Base-by-base conservation (phyloP, 495 filamentous ascomycete species). In the Baudoinia panamericana region DNA sequence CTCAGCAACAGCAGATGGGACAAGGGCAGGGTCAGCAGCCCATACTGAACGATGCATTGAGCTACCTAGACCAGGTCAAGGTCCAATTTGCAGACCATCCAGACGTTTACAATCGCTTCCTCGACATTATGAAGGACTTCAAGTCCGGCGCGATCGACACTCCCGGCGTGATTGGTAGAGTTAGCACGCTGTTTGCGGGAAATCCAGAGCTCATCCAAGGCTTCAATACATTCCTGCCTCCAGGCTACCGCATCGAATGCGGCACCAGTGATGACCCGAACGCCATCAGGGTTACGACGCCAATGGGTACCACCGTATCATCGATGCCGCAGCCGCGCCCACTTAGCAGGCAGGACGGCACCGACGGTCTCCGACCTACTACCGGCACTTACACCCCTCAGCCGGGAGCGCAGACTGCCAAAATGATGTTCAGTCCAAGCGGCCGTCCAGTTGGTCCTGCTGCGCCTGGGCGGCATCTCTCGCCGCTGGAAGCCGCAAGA, bases 41-140 rank as follows among this genome's bases (percentile, higher is more conserved):
- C 12, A 95, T 95, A 46, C 61, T 95, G 20, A 95, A 95, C 63
- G 90, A 97, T 67, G 90, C 90, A 13, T 70, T 99, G 11, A 94
- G 84, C 59, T 99, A 99, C 58, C 71, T 99, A 25, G 90, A 99
- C 58, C 92, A 96, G 57, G 90, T 99, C 44, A 99, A 99, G 62
- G 88, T 95, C 32, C 86, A 93, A 50, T 99, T 99, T 52, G 79
- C 84, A 38, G 86, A 95, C 40, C 84, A 93, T 50, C 88, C 90
- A 7, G 92, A 99, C 58, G 90, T 99, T 2, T 99, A 99, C 55
- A 99, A 99, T 57, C 74, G 80, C 16, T 99, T 99, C 53, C 63
- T 99, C 37, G 90, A 99, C 50, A 99, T 99, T 36, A 99, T 99
- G 92, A 99, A 99, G 60, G 92, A 99, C 47, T 99, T 99, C 64